Percentiles rank a stretch among this genome's conserved stretches.
Conservation (phyloP, 2,329 filamentous ascomycete genomes). For the Fusarium torulosum region DNA sequence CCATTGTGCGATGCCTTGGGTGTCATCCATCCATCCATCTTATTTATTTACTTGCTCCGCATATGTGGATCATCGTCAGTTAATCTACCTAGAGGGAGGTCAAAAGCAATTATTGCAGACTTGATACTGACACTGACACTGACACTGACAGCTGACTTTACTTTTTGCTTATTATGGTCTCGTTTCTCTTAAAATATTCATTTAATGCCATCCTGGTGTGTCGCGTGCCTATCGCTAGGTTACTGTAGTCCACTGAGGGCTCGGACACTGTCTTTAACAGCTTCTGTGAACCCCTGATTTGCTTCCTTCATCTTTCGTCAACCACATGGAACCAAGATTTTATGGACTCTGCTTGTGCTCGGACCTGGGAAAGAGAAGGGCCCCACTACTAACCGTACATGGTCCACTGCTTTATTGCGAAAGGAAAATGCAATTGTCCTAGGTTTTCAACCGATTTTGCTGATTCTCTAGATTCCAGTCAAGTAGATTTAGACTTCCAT, state of each 20-base stretch:
- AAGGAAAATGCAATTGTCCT: too few relatives aligned
- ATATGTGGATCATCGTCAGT: too few relatives aligned
- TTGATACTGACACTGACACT: too few relatives aligned
- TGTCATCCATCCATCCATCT: too few relatives aligned
- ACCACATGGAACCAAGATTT: too few relatives aligned
- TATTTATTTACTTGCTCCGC: too few relatives aligned
- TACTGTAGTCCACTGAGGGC: neutral
- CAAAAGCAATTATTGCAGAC: too few relatives aligned
- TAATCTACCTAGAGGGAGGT: too few relatives aligned
- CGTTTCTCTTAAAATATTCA: neutral
- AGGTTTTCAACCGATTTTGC: neutral
- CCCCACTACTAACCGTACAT: neutral
- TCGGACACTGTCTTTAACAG: neutral
- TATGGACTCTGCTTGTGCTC: neutral
- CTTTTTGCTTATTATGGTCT: neutral
- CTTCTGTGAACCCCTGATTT: neutral
- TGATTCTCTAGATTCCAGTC: constrained; percentile 25
- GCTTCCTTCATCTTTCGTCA: neutral
- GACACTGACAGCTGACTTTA: too few relatives aligned
- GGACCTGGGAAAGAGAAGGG: neutral
- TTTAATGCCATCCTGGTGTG: neutral
- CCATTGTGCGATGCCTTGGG: too few relatives aligned
- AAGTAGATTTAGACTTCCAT: constrained; percentile 45
- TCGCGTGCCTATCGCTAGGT: neutral
- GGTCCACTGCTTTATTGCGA: neutral